A percentile compares a stretch with the other conserved stretches of the same genome.
Conservation (phyloP, 345 rosid species). For the Citrus hindsii region DNA sequence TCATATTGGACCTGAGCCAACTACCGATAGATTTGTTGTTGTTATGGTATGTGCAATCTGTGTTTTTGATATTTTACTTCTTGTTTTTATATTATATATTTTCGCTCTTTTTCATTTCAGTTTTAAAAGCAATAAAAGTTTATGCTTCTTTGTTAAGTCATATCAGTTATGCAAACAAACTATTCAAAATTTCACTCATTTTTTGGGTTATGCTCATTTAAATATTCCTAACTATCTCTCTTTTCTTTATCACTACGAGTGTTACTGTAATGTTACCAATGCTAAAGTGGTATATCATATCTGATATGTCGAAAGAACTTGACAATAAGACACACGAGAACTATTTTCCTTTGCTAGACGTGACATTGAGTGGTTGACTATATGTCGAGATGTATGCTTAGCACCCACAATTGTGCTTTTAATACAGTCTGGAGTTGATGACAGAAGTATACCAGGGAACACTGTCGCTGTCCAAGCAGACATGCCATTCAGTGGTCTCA, state of each 20-base stretch:
- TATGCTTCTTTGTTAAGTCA: neutral
- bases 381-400: neutral
- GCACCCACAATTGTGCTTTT: conserved; percentile 3
- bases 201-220: neutral
- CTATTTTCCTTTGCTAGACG: neutral
- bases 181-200: neutral
- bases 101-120: neutral
- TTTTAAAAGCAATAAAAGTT: neutral
- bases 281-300: neutral
- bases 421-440: conserved; percentile 86
- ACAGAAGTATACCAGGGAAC: conserved; percentile 96
- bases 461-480: conserved; percentile 94
- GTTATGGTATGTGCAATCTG: conserved; percentile 63
- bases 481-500: conserved; percentile 93
- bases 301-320: too few species aligned
- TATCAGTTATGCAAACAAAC: neutral
- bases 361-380: neutral
- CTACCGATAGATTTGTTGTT: conserved; percentile 96
- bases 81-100: neutral
- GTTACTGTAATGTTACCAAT: neutral
- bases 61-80: neutral
- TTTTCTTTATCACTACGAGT: neutral
- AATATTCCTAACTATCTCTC: neutral
- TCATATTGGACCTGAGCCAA: conserved; percentile 98
- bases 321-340: neutral